A percentile compares a stretch with the other conserved stretches of the same genome.
Conservation (phyloP, 257 asterid species). For the Salvia miltiorrhiza region DNA sequence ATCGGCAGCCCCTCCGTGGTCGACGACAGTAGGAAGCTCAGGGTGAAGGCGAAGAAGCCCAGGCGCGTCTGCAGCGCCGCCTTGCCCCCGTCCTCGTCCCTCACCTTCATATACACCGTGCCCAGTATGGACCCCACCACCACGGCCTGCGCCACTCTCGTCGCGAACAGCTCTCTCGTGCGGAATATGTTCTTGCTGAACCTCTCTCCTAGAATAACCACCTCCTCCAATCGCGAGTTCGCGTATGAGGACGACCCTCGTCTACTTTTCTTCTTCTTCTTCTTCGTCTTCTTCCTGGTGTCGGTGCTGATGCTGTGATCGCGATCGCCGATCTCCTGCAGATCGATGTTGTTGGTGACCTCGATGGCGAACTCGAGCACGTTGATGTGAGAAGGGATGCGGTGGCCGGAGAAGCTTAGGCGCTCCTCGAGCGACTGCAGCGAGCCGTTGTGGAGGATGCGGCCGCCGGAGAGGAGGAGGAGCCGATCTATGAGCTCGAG, state of each 20-base stretch:
- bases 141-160: constrained; percentile 56
- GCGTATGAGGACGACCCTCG: constrained; percentile 20
- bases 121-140: constrained; percentile 64
- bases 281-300: no score
- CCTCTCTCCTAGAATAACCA: constrained; percentile 52
- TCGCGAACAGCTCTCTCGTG: constrained; percentile 65
- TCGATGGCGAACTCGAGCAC: constrained; percentile 82
- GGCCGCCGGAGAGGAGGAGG: constrained; percentile 59
- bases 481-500: constrained; percentile 67
- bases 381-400: constrained; percentile 60
- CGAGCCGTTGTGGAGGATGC: constrained; percentile 59
- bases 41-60: constrained; percentile 80
- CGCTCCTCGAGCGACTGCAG: constrained; percentile 42
- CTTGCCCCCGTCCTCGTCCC: constrained; percentile 32
- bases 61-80: constrained; percentile 52
- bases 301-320: not conserved
- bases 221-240: constrained; percentile 46
- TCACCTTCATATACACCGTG: constrained; percentile 61
- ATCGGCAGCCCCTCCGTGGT: constrained; percentile 82
- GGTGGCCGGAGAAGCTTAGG: constrained; percentile 38
- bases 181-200: constrained; percentile 70
- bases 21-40: constrained; percentile 73
- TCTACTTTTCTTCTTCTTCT: not conserved
- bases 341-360: constrained; percentile 21
- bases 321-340: not conserved